These are phyloP conservation scores for Yamagishiella unicocca DNA, from an alignment of 139 green algal genomes.

Conservation along the genomic window DNA sequence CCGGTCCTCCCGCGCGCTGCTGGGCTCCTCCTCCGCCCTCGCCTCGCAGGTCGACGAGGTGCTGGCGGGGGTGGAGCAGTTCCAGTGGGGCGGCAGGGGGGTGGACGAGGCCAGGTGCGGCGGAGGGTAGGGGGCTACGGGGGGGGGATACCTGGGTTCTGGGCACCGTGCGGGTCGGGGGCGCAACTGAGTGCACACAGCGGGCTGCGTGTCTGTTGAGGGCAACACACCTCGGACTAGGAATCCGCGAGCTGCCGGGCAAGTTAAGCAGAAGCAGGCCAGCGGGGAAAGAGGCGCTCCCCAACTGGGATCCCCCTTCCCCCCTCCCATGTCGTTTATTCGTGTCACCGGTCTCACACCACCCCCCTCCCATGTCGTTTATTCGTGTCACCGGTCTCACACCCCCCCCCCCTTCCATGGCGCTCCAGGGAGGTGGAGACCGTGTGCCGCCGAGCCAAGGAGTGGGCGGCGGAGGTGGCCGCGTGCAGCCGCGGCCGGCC, in stretches of 20 bases:
- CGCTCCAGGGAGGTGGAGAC: neutral
- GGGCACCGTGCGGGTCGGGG: too few relatives aligned
- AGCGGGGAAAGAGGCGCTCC: too few relatives aligned
- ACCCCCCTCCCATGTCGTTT: too few relatives aligned
- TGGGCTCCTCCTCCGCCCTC: neutral
- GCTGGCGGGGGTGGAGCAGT: slow-evolving; percentile 3
- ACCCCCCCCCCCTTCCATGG: neutral
- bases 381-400: too few relatives aligned
- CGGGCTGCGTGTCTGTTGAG: too few relatives aligned
- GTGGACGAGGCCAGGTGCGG: slow-evolving; percentile 22
- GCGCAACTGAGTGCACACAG: too few relatives aligned
- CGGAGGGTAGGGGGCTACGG: neutral
- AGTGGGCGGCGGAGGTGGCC: neutral
- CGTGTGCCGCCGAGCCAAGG: neutral
- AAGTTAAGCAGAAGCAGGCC: too few relatives aligned
- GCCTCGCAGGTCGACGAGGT: neutral
- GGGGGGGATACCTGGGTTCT: neutral
- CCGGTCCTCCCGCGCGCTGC: neutral
- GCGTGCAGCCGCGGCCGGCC: neutral
- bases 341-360: too few relatives aligned
- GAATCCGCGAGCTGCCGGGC: too few relatives aligned
- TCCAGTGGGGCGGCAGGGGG: neutral
- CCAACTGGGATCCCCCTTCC: too few relatives aligned
- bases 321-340: too few relatives aligned
- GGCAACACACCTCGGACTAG: too few relatives aligned